phyloP scores from a whole-genome alignment of 371 early-diverging fungal genomes.

The Apophysomyces elegans region DNA sequence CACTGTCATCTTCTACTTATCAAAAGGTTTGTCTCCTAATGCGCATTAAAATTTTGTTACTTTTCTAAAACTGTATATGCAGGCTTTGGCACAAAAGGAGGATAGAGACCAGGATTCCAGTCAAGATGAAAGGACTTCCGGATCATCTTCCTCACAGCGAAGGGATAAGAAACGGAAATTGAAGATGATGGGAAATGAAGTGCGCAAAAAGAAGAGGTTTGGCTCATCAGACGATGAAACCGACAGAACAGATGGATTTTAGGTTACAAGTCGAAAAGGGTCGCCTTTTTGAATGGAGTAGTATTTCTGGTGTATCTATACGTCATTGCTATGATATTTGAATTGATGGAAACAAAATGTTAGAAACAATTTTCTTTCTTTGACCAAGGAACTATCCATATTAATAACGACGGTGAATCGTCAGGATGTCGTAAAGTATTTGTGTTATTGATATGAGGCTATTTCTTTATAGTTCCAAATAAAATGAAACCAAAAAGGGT shows the following conservation, averaged over 20 bases:
- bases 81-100: slow-evolving; percentile 63
- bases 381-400: no score
- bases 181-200: slow-evolving; percentile 23
- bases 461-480: no score
- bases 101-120: slow-evolving; percentile 61
- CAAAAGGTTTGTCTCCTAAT: slow-evolving; percentile 48
- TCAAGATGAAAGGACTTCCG: slow-evolving; percentile 48
- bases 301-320: no score
- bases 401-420: no score
- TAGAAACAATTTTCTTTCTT: no score
- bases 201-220: slow-evolving; percentile 36
- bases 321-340: no score
- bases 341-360: no score
- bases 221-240: slow-evolving; percentile 16
- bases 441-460: no score
- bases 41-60: background rate
- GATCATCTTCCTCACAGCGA: slow-evolving; percentile 27
- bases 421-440: no score
- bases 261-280: background rate
- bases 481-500: no score
- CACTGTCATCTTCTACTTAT: slow-evolving; percentile 67
- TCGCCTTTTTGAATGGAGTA: no score
- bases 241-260: background rate
- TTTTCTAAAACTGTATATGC: background rate
- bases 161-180: slow-evolving; percentile 47